A percentile compares a stretch with the other conserved stretches of the same genome.
These are phyloP conservation scores for Exserohilum rostratum DNA, from an alignment of 2,329 filamentous ascomycete genomes.

Conservation along the genomic window DNA sequence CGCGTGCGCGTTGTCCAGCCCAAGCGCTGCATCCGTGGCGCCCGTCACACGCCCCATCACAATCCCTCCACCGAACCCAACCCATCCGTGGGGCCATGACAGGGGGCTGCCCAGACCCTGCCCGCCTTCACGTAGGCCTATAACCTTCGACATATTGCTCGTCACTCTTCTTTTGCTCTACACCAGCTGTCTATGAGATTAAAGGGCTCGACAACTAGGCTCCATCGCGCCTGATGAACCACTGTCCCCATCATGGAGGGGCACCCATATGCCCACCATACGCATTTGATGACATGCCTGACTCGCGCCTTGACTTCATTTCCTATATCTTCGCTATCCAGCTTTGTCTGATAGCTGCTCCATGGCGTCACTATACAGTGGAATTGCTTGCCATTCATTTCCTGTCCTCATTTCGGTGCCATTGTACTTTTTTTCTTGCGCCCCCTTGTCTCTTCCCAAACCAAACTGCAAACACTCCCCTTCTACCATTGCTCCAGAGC, in stretches of 20 bases:
- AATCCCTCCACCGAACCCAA: conserved; percentile 26
- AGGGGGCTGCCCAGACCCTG: conserved; percentile 22
- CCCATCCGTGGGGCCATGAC: conserved; percentile 26
- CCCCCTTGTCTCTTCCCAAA: conserved; percentile 16
- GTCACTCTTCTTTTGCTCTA: conserved; percentile 17
- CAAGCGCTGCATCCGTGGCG: conserved; percentile 29
- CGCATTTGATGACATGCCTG: conserved; percentile 38
- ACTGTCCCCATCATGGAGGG: conserved; percentile 17
- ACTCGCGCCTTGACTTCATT: conserved; percentile 45
- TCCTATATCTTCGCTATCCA: conserved; percentile 31
- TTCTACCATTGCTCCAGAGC: conserved; percentile 29
- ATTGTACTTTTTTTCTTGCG: neutral
- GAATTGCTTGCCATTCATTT: conserved; percentile 10
- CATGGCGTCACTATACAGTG: conserved; percentile 27
- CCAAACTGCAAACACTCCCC: conserved; percentile 14
- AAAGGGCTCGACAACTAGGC: conserved; percentile 35
- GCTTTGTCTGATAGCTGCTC: conserved; percentile 13
- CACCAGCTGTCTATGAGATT: conserved; percentile 34
- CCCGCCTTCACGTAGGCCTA: conserved; percentile 42
- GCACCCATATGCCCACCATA: conserved; percentile 29
- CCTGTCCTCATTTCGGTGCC: conserved; percentile 5
- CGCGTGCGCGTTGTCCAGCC: conserved; percentile 26
- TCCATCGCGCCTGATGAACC: conserved; percentile 18
- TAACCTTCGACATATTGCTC: conserved; percentile 24
- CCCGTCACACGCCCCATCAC: conserved; percentile 26